Base-by-base conservation (phyloP, 495 filamentous ascomycete genomes). In the Corynascus novoguineensis region DNA sequence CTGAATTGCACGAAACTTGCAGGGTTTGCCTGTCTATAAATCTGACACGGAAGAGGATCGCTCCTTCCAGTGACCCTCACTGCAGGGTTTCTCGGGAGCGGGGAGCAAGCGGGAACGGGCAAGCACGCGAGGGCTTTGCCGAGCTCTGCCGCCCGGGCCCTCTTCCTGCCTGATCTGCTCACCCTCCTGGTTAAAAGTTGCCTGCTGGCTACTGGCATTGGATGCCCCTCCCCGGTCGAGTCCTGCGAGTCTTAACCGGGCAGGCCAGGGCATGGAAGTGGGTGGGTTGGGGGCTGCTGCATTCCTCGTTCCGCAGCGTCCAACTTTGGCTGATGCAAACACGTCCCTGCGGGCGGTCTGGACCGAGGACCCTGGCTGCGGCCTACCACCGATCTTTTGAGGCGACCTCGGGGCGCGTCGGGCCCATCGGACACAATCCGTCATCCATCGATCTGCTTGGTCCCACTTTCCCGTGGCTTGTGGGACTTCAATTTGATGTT, bases 21-120 rank as follows among this genome's bases (percentile, higher is more conserved):
- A 54, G 40, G 40, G 40, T 54, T 44, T 34, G 28, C 17, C 17
- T 38, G 19, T 17, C 51, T 45, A 54, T 46, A 35, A 54, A 54
- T 45, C 51, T 27, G 40, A 31, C 19, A 46, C 31, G 51, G n/a
- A n/a, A 42, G 51, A 19, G 51, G 29, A 45, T 34, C 40, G 35
- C 15, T 40, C 10, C 27, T 24, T 24, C n/a, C 11, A 21, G 4
- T 24, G 14, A 3, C 14, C 24, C 5, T 28, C 19, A 22, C 4
- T 3, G 25, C 6, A 5, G 19, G 19, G 31, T 34, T 22, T 32
- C 29, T n/a, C 4, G 15, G 35, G 19, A n/a, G n/a, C n/a, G 34
- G 45, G 45, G 27, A 4, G 6, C 41, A 25, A 45, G 21, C 27
- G 41, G 21, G 9, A n/a, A n/a, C n/a, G n/a, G n/a, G 29, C 5